phyloP scores from a whole-genome alignment of 352 stramenopile species.

The Phytophthora brassicae region DNA sequence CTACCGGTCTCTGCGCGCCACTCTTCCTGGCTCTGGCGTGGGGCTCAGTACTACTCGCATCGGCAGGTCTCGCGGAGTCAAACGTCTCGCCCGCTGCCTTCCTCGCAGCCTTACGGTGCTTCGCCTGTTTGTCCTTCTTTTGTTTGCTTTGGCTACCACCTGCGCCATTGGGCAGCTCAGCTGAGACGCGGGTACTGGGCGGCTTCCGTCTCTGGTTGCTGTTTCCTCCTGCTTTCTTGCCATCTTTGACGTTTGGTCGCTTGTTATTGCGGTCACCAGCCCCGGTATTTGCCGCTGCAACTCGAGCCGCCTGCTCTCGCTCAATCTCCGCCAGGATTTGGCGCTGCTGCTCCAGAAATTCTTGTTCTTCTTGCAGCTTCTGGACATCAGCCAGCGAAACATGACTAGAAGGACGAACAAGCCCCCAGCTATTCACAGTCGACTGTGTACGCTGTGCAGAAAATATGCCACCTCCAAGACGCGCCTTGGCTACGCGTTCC shows the following conservation, averaged over 20 bases:
- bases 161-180: background rate
- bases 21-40: conserved; percentile 6
- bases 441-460: conserved; percentile 31
- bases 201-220: conserved; percentile 19
- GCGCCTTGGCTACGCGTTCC: conserved; percentile 51
- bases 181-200: background rate
- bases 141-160: conserved; percentile 27
- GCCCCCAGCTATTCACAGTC: conserved; percentile 73
- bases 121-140: conserved; percentile 37
- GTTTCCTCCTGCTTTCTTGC: conserved; percentile 11
- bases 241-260: conserved; percentile 9
- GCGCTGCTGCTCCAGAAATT: conserved; percentile 64
- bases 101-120: conserved; percentile 33
- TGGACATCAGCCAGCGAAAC: conserved; percentile 70
- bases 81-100: conserved; percentile 35
- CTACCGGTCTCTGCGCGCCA: background rate
- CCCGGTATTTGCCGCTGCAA: conserved; percentile 4
- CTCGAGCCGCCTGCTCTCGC: conserved; percentile 31
- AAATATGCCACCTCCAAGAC: conserved; percentile 24
- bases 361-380: conserved; percentile 60
- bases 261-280: background rate
- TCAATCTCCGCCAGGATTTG: conserved; percentile 68
- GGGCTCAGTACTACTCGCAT: background rate
- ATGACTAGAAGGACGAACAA: conserved; percentile 43
- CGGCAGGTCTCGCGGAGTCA: background rate